Percentiles rank a stretch among this genome's conserved stretches.
Evolutionary conservation across 2,329 filamentous ascomycete genomes (phyloP).

Genomic region (Cercospora sp.): DNA sequence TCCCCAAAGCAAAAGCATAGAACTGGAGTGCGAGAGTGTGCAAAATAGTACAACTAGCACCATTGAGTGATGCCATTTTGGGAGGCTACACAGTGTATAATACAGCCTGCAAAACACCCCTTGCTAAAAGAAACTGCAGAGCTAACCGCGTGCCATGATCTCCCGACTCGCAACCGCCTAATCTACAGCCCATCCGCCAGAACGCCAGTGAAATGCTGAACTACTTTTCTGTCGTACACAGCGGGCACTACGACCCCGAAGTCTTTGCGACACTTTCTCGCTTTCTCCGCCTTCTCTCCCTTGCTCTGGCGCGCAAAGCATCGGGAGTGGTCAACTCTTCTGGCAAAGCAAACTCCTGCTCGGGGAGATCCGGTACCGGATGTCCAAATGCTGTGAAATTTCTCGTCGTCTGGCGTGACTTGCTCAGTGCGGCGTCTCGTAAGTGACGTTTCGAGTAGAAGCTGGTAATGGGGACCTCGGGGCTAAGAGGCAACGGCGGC

Average conservation of each 20-base stretch:
- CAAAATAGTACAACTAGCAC: background rate
- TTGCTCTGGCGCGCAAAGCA: slow-evolving; percentile 56
- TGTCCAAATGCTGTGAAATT: slow-evolving; percentile 79
- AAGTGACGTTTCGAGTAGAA: slow-evolving; percentile 82
- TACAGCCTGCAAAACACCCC: background rate
- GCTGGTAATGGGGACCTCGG: slow-evolving; percentile 63
- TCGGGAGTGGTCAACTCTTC: slow-evolving; percentile 58
- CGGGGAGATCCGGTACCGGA: slow-evolving; percentile 69
- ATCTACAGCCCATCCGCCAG: background rate
- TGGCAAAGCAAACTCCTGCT: slow-evolving; percentile 74
- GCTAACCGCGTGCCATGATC: background rate
- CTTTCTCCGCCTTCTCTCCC: slow-evolving; percentile 63
- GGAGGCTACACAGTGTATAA: background rate
- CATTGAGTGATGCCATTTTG: background rate
- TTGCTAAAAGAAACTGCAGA: background rate
- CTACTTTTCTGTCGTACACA: background rate
- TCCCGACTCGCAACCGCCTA: background rate
- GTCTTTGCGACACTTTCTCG: slow-evolving; percentile 48
- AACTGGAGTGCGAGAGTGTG: background rate
- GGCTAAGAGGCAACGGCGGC: slow-evolving; percentile 32
- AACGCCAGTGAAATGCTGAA: background rate
- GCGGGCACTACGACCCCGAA: background rate
- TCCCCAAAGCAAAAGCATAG: background rate
- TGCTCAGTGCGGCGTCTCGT: slow-evolving; percentile 75
- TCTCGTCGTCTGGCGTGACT: slow-evolving; percentile 51